A percentile compares a stretch with the other conserved stretches of the same genome.
Evolutionary conservation across 2,329 filamentous ascomycete genomes (phyloP).

Genomic region (Pseudopithomyces chartarum): DNA sequence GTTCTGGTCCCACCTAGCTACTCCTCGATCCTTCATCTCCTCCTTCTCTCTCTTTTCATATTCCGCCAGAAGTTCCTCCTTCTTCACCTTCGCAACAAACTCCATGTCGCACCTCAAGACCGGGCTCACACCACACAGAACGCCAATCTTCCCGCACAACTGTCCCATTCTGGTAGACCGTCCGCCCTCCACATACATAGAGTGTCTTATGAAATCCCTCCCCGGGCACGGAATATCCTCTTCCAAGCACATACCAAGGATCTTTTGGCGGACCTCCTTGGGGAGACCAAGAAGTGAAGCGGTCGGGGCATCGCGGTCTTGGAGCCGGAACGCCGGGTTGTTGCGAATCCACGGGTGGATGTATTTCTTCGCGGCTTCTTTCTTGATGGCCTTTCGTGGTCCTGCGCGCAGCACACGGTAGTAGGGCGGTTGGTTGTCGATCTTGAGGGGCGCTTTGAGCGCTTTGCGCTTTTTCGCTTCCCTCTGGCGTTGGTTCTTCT

Average conservation of each 20-base stretch:
- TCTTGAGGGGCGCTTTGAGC: background rate
- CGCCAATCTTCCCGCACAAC: constrained; percentile 7
- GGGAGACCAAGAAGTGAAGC: constrained; percentile 21
- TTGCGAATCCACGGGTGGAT: constrained; percentile 14
- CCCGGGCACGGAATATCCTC: background rate
- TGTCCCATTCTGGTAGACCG: background rate
- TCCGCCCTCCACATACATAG: background rate
- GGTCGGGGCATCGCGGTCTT: background rate
- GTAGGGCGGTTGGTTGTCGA: background rate
- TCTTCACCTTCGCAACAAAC: constrained; percentile 13
- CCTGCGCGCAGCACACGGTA: constrained; percentile 7
- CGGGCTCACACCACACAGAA: constrained; percentile 13
- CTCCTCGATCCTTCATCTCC: background rate
- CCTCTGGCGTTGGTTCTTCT: background rate
- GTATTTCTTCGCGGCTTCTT: background rate
- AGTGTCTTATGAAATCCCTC: background rate
- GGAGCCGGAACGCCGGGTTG: background rate
- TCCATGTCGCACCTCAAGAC: constrained; percentile 16
- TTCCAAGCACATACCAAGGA: constrained; percentile 6
- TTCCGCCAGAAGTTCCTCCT: background rate
- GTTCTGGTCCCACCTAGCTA: too few relatives aligned
- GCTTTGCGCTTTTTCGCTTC: background rate
- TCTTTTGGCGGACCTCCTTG: constrained; percentile 17
- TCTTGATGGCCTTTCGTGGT: constrained; percentile 6
- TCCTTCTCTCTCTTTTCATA: background rate